A percentile compares a stretch with the other conserved stretches of the same genome.
Evolutionary conservation across 108 stramenopile species (phyloP).

Genomic region (Hondaea fermentalgiana): DNA sequence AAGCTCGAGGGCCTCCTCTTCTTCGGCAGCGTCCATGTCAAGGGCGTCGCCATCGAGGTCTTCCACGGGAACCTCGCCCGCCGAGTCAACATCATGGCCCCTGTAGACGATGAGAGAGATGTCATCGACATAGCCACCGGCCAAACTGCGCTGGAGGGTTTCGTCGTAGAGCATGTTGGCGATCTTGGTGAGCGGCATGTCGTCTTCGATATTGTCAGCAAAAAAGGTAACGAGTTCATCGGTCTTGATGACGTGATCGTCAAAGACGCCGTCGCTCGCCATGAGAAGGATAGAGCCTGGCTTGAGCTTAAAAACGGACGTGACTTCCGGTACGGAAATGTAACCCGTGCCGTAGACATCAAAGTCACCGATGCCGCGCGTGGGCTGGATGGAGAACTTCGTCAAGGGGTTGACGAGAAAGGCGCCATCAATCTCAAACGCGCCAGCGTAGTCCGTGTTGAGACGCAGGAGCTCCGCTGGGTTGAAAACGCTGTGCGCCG

Average conservation of each 20-base stretch:
- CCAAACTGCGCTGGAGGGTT: neutral
- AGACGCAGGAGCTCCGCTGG: neutral
- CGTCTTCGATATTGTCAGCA: neutral
- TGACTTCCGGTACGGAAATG: neutral
- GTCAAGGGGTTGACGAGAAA: neutral
- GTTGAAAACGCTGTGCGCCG: conserved; percentile 17
- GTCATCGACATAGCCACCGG: conserved; percentile 10
- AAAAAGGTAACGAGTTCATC: conserved; percentile 1
- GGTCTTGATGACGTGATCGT: neutral
- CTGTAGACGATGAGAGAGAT: neutral
- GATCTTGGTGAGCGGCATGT: neutral
- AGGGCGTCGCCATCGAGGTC: neutral
- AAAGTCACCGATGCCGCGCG: conserved; percentile 17
- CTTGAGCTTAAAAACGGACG: neutral
- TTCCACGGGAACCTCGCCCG: neutral
- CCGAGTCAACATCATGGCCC: neutral
- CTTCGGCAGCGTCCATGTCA: neutral
- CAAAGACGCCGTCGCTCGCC: neutral
- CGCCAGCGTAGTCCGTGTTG: conserved; percentile 2
- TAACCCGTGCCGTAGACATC: neutral
- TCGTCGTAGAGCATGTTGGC: neutral
- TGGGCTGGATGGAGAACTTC: conserved; percentile 2
- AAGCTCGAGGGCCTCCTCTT: neutral
- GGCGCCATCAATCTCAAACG: conserved; percentile 11
- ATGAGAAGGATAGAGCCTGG: neutral